Base-by-base conservation (phyloP, 73 alveolate species). In the Tetrahymena borealis region DNA sequence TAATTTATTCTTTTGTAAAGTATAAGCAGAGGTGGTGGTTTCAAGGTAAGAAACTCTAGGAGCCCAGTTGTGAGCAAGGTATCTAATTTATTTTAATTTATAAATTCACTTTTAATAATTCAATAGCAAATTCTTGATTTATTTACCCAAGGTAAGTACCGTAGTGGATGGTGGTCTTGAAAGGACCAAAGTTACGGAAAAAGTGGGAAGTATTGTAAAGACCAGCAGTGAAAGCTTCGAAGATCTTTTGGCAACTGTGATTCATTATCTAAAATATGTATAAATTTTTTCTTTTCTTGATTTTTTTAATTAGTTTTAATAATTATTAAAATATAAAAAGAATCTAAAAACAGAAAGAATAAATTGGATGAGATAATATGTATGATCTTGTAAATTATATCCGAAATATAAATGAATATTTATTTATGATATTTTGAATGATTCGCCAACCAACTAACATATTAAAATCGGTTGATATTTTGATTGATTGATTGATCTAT, bases 31-130 rank as follows among this genome's bases (percentile, higher is more conserved):
- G 28, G 85, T 60, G 85, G 6, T 60, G 1, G 85, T 60, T 60
- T 60, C 85, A 60, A 60, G n/a, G 85, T 60, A 60, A 60, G 85
- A 13, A 60, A 60, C 85, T 60, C 85, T 60, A 60, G 85, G 85
- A 60, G 85, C 85, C 85, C 85, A 60, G 85, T 60, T 60, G n/a
- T 60, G 13, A n/a, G 85, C 85, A 60, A 60, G 85, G 85, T 60
- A 60, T 32, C 85, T 60, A 60, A 6, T 20, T 20, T 18, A 60
- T 13, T 24, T 24, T 7, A 39, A 39, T 9, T 39, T 39, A 20
- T 60, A 18, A 60, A 60, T n/a, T 60, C n/a, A n/a, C n/a, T n/a
- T n/a, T n/a, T n/a, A n/a, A n/a, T n/a, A n/a, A n/a, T n/a, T n/a
- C n/a, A n/a, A 11, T 18, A 39, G 43, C 43, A n/a, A 60, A 20